Base-by-base conservation (phyloP, 1,284 basidiomycete species). In the Waitea zeae region DNA sequence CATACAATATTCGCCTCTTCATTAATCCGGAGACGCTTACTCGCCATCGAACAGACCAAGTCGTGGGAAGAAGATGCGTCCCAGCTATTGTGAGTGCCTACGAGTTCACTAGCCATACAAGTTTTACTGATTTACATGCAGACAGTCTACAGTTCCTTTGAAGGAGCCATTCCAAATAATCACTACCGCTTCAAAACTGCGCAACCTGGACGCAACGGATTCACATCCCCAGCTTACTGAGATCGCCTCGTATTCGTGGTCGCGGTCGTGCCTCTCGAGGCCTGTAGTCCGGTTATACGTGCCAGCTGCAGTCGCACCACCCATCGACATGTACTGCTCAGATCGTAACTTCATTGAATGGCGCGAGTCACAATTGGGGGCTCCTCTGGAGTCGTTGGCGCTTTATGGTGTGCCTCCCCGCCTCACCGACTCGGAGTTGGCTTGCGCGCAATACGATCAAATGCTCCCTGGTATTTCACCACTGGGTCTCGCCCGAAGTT, bases 331-430 rank as follows among this genome's bases (percentile, higher is more conserved):
- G 34, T 66, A 75, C 44, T 83, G 79, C 47, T 70, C 71, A 29
- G 72, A 89, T 48, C 73, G 87, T 31, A 70, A 76, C 3, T 95
- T 87, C 57, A 52, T 84, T 30, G 82, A 93, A 49, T 61, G 62
- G 24, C 75, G 86, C 52, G 56, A 65, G 7, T 64, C 65, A 18
- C 41, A 74, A 12, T 44, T 70, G 12, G 78, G 81, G 18, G 73
- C 67, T 4, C 75, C 82, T 6, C 44, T 77, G 29, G 78, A 89
- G 50, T 70, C 78, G 3, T 54, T 82, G 17, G 76, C 77, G 3
- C 52, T 98, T 17, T 97, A 87, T 51, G 95, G 95, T n/a, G 52
- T 93, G 14, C 74, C 90, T 1, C 66, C 69, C 6, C 61, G 68
- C 31, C 56, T 81, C 34, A 63, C 64, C 40, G 76, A 92, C 40